phyloP scores from a whole-genome alignment of 225 moss, liverwort and hornwort genomes.

The Pleurozium schreberi region DNA sequence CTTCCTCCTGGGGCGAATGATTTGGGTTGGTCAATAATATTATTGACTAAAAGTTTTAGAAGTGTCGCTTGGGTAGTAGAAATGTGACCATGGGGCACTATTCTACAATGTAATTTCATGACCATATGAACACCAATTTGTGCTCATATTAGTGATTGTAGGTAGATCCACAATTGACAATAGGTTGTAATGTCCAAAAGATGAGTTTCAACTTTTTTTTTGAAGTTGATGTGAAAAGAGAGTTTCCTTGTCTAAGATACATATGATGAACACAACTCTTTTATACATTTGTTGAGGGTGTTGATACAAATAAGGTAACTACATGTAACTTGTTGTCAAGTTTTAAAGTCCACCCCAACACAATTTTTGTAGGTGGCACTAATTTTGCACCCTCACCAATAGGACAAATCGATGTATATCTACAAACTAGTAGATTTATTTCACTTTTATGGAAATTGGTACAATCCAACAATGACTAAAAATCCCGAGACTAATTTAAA shows the following conservation, averaged over 20 bases:
- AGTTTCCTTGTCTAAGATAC: background rate
- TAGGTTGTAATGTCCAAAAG: too few species aligned
- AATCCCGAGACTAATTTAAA: background rate
- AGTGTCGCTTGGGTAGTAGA: background rate
- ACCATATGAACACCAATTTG: background rate
- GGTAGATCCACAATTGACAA: background rate
- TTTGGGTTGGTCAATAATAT: background rate
- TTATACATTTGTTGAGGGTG: too few species aligned
- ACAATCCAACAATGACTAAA: background rate
- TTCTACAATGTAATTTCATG: background rate
- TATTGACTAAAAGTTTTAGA: too few species aligned
- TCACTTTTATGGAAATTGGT: background rate
- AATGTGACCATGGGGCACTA: background rate
- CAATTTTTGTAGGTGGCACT: background rate
- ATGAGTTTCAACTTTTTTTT: too few species aligned
- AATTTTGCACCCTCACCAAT: background rate
- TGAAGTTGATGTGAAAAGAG: background rate
- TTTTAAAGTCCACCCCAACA: too few species aligned
- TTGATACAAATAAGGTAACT: too few species aligned
- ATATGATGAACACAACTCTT: too few species aligned
- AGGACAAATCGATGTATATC: background rate
- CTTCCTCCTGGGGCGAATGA: accelerated
- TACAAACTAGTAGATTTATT: background rate
- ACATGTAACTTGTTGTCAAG: too few species aligned
- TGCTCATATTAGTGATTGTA: background rate